Evolutionary conservation across 805 yeast genomes (phyloP), one percentile per base, ranked within the genome.

Genomic region (Saccharomycopsis sp.): DNA sequence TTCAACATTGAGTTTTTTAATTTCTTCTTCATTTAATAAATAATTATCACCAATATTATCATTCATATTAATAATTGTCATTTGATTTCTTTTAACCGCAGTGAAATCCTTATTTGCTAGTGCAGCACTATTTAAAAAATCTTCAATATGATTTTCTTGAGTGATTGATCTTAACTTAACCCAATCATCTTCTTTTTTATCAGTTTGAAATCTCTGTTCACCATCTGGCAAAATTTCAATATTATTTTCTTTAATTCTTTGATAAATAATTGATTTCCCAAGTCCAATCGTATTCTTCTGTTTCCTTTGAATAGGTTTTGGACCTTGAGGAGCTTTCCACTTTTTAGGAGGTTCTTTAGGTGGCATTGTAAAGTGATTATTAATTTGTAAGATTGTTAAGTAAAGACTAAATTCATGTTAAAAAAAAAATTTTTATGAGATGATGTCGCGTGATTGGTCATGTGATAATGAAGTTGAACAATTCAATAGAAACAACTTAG

Each of bases 61-160:
- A 39, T 83, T 85, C 44, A 83, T 78, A 55, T 79, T 75, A 51
- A 92, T 79, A 52, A 92, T 85, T 52, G 80, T 82, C 45, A 92
- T 88, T 50, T 80, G 84, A 34, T 80, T 76, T 43, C 77, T 70
- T 54, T 80, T 77, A 50, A 89, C 96, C 3, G 97, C 96, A 6
- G 95, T 78, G 63, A 92, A 92, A 63, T 92, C 97, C 17, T 89
- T 87, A 56, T 87, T 95, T 2, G 96, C 96, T 44, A 92, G 71
- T 59, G 86, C 95, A 1, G 98, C 99, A 5, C 96, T 89, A 54
- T 79, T 81, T 54, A 92, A 71, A 59, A 92, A 88, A 62, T 92
- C 99, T 61, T 92, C 97, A 42, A 92, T 62, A 1, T 96, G 80
- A 51, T 81, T 75, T 58, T 92, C 97, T 53, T 92, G 97, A 0